These are phyloP conservation scores for Chrysanthemum lavandulifolium DNA, from an alignment of 129 eudicot genomes.

Conservation along the genomic window DNA sequence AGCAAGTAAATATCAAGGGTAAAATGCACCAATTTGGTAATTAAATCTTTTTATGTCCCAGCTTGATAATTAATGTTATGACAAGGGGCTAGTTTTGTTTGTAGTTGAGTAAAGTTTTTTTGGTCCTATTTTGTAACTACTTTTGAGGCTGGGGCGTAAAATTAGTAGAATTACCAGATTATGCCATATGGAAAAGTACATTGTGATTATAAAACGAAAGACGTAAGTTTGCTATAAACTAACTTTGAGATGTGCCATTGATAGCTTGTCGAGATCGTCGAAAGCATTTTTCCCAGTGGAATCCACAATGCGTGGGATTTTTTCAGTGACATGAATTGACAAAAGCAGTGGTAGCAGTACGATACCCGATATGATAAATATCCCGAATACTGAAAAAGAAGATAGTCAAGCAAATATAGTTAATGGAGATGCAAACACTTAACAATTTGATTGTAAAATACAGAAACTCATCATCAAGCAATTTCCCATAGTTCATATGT, in stretches of 20 bases:
- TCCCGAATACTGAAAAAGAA: conserved; percentile 56
- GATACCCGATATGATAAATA: conserved; percentile 56
- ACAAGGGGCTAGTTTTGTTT: too few relatives aligned
- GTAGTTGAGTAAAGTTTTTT: too few relatives aligned
- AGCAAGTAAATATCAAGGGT: not conserved
- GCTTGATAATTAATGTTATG: too few relatives aligned
- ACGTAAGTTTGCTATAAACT: conserved; percentile 25
- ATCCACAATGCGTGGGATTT: conserved; percentile 15
- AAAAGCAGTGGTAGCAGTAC: conserved; percentile 61
- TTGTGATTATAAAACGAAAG: not conserved
- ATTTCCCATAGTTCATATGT: conserved; percentile 7
- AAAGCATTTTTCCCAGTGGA: conserved; percentile 70
- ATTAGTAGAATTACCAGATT: too few relatives aligned
- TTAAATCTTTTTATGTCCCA: too few relatives aligned
- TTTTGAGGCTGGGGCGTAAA: too few relatives aligned
- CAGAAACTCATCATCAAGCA: not conserved
- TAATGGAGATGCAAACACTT: not conserved
- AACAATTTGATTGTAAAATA: not conserved
- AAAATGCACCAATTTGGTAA: too few relatives aligned
- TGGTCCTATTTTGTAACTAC: too few relatives aligned
- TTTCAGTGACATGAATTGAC: conserved; percentile 57
- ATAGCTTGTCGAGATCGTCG: conserved; percentile 64
- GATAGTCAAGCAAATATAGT: not conserved
- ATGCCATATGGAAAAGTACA: too few relatives aligned
- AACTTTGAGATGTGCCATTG: conserved; percentile 85